Conservation (phyloP, 805 yeast species). For the Candida nemodendra region DNA sequence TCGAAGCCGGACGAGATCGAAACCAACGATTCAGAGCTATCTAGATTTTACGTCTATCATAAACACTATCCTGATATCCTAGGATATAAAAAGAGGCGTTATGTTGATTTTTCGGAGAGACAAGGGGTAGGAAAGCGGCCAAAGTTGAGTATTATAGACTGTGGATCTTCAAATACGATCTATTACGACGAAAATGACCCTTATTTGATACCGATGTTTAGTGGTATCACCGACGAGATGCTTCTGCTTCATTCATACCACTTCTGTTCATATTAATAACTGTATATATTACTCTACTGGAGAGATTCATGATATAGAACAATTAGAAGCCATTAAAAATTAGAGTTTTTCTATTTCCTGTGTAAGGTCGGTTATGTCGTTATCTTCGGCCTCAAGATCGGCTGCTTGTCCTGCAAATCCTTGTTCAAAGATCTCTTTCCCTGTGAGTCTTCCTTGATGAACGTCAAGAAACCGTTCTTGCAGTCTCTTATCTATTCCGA, state of each 20-base stretch:
- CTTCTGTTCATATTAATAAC: conserved; percentile 9
- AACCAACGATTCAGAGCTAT: conserved; percentile 16
- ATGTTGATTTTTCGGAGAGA: not conserved
- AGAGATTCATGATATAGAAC: too few species aligned
- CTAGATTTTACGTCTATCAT: conserved; percentile 13
- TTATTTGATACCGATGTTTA: conserved; percentile 11
- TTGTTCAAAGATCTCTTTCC: conserved; percentile 83
- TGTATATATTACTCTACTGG: conserved; percentile 1
- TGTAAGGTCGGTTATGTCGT: conserved; percentile 14
- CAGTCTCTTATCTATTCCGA: conserved; percentile 64
- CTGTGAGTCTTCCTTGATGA: conserved; percentile 79
- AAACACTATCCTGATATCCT: conserved; percentile 17
- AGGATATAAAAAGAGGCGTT: conserved; percentile 9
- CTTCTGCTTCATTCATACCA: conserved; percentile 17
- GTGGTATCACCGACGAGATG: conserved; percentile 26
- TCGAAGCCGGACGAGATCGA: conserved; percentile 17
- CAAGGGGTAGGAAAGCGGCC: not conserved
- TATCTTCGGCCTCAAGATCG: conserved; percentile 42
- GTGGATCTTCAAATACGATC: not conserved
- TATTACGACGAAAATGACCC: conserved; percentile 19
- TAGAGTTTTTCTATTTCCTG: conserved; percentile 12
- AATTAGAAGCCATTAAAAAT: too few species aligned
- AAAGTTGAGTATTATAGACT: not conserved
- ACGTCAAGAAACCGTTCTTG: conserved; percentile 49
- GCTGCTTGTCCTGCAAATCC: conserved; percentile 79